Evolutionary conservation across 2,329 filamentous ascomycete genomes (phyloP).

Genomic region (Ophiostoma ips): DNA sequence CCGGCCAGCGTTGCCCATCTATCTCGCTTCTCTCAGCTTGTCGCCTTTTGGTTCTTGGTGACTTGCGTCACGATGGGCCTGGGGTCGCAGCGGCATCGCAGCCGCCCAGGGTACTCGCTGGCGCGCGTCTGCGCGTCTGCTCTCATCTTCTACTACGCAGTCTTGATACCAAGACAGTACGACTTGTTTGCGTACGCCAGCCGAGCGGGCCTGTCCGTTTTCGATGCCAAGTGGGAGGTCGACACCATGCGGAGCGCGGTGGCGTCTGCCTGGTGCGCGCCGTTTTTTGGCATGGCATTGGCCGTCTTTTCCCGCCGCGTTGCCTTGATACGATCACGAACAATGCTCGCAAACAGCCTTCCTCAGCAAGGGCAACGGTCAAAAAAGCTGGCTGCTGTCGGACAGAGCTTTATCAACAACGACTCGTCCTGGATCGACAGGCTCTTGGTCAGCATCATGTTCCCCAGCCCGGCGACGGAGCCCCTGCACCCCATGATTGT

Average conservation of each 20-base stretch:
- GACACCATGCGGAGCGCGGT: slow-evolving; percentile 6
- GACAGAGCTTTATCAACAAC: background rate
- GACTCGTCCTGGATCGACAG: slow-evolving; percentile 6
- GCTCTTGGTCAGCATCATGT: slow-evolving; percentile 6
- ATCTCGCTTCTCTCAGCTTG: slow-evolving; percentile 34
- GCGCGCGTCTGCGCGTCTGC: background rate
- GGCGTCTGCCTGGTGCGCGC: slow-evolving; percentile 4
- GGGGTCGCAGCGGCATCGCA: slow-evolving; percentile 27
- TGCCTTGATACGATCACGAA: background rate
- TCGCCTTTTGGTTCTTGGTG: slow-evolving; percentile 48
- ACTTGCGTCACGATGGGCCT: slow-evolving; percentile 38
- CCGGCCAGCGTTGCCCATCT: slow-evolving; percentile 40
- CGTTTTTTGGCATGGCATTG: slow-evolving; percentile 8
- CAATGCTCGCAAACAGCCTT: background rate
- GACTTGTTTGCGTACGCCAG: slow-evolving; percentile 4
- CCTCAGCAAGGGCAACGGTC: background rate
- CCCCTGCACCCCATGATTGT: slow-evolving; percentile 26
- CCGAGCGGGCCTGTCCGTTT: background rate
- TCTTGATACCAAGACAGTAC: background rate
- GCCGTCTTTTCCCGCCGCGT: slow-evolving; percentile 8
- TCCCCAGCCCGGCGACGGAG: slow-evolving; percentile 19
- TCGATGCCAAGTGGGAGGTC: background rate
- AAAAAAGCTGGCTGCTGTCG: background rate
- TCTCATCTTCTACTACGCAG: slow-evolving; percentile 3
- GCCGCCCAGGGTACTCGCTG: slow-evolving; percentile 16